These are phyloP conservation scores for Botryotinia globosa DNA, from an alignment of 2,329 filamentous ascomycete genomes.

Conservation along the genomic window DNA sequence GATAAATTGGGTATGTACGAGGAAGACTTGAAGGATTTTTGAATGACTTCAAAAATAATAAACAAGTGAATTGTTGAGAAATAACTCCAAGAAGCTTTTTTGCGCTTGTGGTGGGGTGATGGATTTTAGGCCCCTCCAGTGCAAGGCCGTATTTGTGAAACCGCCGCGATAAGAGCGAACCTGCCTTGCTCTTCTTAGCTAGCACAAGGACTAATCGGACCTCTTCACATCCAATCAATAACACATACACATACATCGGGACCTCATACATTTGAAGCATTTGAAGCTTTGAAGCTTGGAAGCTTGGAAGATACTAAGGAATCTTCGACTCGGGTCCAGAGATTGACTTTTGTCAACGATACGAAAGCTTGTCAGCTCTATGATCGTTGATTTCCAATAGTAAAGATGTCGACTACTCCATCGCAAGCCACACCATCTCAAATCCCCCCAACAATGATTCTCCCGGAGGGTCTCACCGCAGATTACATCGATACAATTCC, in stretches of 20 bases:
- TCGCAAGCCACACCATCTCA: constrained; percentile 33
- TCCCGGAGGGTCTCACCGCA: constrained; percentile 66
- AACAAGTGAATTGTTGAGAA: constrained; percentile 16
- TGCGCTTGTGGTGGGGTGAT: constrained; percentile 17
- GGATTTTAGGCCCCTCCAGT: constrained; percentile 27
- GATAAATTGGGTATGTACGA: not conserved
- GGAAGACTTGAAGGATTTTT: not conserved
- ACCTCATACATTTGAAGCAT: too few relatives aligned
- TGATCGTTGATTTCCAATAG: not conserved
- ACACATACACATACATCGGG: constrained; percentile 21
- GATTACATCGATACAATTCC: constrained; percentile 84
- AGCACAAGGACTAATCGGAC: not conserved
- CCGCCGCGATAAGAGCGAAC: constrained; percentile 24
- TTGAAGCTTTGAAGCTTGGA: constrained; percentile 1
- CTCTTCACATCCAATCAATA: constrained; percentile 14
- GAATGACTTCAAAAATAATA: not conserved
- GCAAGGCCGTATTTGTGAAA: constrained; percentile 9
- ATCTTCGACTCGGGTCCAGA: constrained; percentile 11
- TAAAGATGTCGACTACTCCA: constrained; percentile 29
- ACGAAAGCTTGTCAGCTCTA: constrained; percentile 17
- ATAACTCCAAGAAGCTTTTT: constrained; percentile 16
- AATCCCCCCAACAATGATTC: constrained; percentile 38
- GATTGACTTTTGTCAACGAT: not conserved
- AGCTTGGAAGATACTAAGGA: not conserved
- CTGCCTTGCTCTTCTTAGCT: constrained; percentile 13